These are phyloP conservation scores for Haplosporangium sp. DNA, from an alignment of 371 early-diverging fungal genomes.

Conservation along the genomic window DNA sequence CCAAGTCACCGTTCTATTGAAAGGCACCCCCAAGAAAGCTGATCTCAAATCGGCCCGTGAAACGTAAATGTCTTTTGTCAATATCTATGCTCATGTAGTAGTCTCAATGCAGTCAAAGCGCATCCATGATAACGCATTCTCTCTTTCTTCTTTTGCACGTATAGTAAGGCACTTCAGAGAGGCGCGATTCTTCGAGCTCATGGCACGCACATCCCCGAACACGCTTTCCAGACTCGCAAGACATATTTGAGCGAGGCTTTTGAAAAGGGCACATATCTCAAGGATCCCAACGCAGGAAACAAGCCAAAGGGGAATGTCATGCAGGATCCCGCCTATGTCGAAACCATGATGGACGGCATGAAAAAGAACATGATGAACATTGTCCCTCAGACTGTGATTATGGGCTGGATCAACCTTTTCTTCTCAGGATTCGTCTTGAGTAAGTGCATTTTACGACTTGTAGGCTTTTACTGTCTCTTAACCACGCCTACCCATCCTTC, in stretches of 20 bases:
- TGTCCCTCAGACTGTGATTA: conserved; percentile 97
- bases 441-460: conserved; percentile 55
- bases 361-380: conserved; percentile 96
- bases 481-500: neutral
- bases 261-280: conserved; percentile 85
- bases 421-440: conserved; percentile 97
- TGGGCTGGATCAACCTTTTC: conserved; percentile 98
- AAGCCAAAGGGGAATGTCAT: conserved; percentile 83
- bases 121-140: neutral
- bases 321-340: conserved; percentile 93
- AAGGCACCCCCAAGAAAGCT: conserved; percentile 80
- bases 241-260: conserved; percentile 78
- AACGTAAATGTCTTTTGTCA: conserved; percentile 58
- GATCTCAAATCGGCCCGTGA: conserved; percentile 83
- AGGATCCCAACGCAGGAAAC: conserved; percentile 72
- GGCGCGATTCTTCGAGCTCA: conserved; percentile 75
- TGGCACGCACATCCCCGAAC: conserved; percentile 75
- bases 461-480: neutral
- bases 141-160: neutral
- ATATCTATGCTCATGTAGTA: neutral
- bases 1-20: conserved; percentile 89
- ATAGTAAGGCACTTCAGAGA: conserved; percentile 80
- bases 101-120: neutral
- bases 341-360: conserved; percentile 97
- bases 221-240: conserved; percentile 80